A percentile compares a stretch with the other conserved stretches of the same genome.
Conservation (phyloP, 306 rosid species). For the Luffa acutangula region DNA sequence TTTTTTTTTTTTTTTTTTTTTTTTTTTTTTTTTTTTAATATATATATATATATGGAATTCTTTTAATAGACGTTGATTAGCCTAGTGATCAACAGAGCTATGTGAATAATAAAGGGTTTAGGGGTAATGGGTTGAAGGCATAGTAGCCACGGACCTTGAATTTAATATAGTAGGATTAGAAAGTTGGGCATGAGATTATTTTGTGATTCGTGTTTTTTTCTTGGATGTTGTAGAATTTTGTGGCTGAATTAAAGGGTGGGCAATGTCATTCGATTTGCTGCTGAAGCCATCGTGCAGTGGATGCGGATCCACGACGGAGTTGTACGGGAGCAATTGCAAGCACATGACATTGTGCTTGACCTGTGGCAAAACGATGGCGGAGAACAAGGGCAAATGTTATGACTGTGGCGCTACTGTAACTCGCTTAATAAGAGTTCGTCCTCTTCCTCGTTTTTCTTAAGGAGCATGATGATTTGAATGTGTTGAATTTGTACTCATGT, state of each 20-base stretch:
- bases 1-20: too few relatives aligned
- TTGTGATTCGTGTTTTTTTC: not conserved
- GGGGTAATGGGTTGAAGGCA: too few relatives aligned
- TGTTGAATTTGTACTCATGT: not conserved
- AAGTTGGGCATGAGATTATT: not conserved
- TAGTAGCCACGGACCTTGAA: too few relatives aligned
- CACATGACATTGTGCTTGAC: constrained; percentile 78
- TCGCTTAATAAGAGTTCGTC: constrained; percentile 73
- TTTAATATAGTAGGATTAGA: too few relatives aligned
- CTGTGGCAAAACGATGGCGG: constrained; percentile 82
- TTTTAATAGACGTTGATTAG: too few relatives aligned
- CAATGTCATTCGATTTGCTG: constrained; percentile 48
- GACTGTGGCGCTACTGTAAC: constrained; percentile 65
- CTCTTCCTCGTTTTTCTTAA: constrained; percentile 3
- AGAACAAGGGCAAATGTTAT: constrained; percentile 53
- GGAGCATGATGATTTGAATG: not conserved
- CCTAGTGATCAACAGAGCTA: too few relatives aligned
- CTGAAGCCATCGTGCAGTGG: constrained; percentile 62
- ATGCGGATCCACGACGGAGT: constrained; percentile 63
- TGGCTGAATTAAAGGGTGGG: not conserved
- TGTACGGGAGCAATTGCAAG: constrained; percentile 95
- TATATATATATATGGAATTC: too few relatives aligned
- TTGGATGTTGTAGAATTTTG: not conserved
- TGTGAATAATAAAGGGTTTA: too few relatives aligned
- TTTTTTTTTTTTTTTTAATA: too few relatives aligned